Conservation (phyloP, 306 rosid genomes). For the Echinosophora koreensis region DNA sequence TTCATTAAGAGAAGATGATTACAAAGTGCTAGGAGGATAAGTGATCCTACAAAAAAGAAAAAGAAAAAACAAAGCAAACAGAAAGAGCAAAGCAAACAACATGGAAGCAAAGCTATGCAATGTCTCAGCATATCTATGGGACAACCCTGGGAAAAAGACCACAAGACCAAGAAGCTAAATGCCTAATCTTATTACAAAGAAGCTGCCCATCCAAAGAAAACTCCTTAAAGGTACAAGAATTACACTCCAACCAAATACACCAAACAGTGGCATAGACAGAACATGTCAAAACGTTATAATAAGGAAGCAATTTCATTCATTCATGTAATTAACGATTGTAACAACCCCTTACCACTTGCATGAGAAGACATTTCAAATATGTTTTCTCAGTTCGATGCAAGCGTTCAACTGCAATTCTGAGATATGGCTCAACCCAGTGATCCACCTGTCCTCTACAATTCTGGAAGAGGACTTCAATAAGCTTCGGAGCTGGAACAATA, state of each 20-base stretch:
- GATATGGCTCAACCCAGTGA: conserved; percentile 95
- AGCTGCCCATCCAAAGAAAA: not conserved
- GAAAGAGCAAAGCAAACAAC: no score
- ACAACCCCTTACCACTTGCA: conserved; percentile 81
- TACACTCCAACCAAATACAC: not conserved
- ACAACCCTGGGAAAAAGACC: not conserved
- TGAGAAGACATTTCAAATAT: conserved; percentile 84
- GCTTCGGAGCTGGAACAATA: conserved; percentile 96
- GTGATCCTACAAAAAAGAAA: no score
- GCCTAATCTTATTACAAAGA: not conserved
- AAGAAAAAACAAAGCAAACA: no score
- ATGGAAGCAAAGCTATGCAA: not conserved
- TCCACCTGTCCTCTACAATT: conserved; percentile 95
- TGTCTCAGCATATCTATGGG: not conserved
- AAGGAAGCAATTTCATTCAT: not conserved
- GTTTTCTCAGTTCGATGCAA: conserved; percentile 77
- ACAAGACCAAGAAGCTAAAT: not conserved
- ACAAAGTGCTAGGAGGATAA: not conserved
- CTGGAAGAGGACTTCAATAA: conserved; percentile 93
- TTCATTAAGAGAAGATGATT: not conserved
- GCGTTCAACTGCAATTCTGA: conserved; percentile 80
- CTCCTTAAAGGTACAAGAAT: not conserved
- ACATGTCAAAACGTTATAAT: conserved; percentile 8
- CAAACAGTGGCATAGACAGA: not conserved
- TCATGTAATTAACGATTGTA: not conserved